Evolutionary conservation across 306 rosid genomes (phyloP), one percentile per base, ranked within the genome.

Genomic region (Carpinus viminea): DNA sequence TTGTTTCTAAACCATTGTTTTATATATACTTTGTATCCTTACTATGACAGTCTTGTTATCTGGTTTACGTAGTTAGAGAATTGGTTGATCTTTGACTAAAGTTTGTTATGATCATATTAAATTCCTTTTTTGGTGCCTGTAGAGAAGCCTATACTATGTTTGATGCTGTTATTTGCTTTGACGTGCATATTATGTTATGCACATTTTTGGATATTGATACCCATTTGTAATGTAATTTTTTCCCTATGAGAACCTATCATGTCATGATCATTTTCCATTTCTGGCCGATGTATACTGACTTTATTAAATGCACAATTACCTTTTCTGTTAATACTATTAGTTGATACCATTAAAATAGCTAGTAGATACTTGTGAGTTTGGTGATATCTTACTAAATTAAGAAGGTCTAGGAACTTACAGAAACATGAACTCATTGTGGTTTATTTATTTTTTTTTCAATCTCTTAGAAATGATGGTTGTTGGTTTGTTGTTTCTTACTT

Each of bases 391-490:
- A 47, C 38, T 15, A 20, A 38, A 73, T 31, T 47, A 28, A 12
- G 73, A 59, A 76, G 12, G 66, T 38, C 28, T 50, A 55, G 31
- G 70, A 66, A 16, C 50, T 57, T 61, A 46, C 18, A 21, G 8
- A 18, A 34, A 12, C 21, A 4, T 70, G 74, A 70, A 3, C 34
- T 12, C 8, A 31, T 70, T 28, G 34, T n/a, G 2, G 8, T 45
- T 8, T 31, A n/a, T n/a, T n/a, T n/a, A n/a, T n/a, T 45, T n/a
- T 46, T 69, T 31, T 31, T 2, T 31, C 13, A 4, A 26, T 41
- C 72, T n/a, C 68, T 60, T 34, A 31, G 31, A 51, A 55, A 56
- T 68, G 65, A 46, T 65, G 48, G 71, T 68, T 64, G 71, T 17
- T 70, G 7, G 56, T 64, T 76, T 47, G 45, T 16, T 60, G 52